Evolutionary conservation across 805 yeast species (phyloP).

Genomic region (Candida xiaguanensis): DNA sequence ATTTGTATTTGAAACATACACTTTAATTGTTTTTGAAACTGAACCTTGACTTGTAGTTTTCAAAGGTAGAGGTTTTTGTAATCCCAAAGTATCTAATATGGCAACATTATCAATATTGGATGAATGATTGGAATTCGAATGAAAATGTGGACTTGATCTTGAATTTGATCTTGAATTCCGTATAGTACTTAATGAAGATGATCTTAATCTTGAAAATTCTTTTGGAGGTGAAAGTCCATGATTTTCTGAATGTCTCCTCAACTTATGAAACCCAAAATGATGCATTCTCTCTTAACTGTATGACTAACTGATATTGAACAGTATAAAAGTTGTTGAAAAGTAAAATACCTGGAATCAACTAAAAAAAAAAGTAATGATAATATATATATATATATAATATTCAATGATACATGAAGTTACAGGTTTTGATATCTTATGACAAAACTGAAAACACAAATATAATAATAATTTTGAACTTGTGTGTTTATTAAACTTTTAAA

Average conservation of each 20-base stretch:
- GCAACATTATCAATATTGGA: conserved; percentile 30
- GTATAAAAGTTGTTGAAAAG: neutral
- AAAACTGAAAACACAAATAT: too few relatives aligned
- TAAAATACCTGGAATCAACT: too few relatives aligned
- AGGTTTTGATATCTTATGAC: too few relatives aligned
- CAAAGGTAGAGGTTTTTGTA: conserved; percentile 37
- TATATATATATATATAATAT: too few relatives aligned
- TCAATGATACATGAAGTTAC: too few relatives aligned
- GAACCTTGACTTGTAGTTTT: conserved; percentile 23
- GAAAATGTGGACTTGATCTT: too few relatives aligned
- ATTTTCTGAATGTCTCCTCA: conserved; percentile 2
- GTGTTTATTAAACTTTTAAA: too few relatives aligned
- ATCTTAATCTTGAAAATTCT: conserved; percentile 3
- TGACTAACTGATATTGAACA: too few relatives aligned
- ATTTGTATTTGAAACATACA: conserved; percentile 36
- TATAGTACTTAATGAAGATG: neutral
- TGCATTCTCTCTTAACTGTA: neutral
- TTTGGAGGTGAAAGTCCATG: neutral
- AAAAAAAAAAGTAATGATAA: too few relatives aligned
- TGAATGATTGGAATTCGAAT: conserved; percentile 29
- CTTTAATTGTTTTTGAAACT: conserved; percentile 23
- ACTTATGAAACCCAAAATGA: neutral
- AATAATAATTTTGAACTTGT: too few relatives aligned
- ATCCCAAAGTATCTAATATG: conserved; percentile 32
- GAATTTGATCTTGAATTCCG: conserved; percentile 11